These are phyloP conservation scores for Rhynchosporium secalis DNA, from an alignment of 2,329 filamentous ascomycete genomes.

Conservation along the genomic window DNA sequence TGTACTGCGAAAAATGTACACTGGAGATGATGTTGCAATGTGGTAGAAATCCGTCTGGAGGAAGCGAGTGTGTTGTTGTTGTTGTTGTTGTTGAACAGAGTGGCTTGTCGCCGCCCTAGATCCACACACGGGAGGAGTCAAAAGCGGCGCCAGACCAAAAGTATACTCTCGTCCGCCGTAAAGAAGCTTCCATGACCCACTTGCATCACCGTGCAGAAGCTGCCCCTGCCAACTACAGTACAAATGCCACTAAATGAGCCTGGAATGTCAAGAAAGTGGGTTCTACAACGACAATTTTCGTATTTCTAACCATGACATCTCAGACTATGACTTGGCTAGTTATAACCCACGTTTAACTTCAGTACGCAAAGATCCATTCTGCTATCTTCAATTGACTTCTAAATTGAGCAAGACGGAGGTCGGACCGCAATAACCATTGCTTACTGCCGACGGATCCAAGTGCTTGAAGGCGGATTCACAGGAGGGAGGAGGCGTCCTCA, in stretches of 20 bases:
- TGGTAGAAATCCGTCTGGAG: no score
- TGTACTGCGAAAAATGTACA: no score
- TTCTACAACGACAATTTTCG: constrained; percentile 6
- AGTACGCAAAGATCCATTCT: not conserved
- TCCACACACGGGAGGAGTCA: not conserved
- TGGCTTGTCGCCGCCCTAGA: not conserved
- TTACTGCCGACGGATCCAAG: not conserved
- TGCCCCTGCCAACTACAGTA: constrained; percentile 16
- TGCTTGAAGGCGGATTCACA: constrained; percentile 2
- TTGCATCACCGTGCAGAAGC: constrained; percentile 29
- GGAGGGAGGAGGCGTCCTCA: not conserved
- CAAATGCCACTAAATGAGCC: not conserved
- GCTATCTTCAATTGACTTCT: not conserved
- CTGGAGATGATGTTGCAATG: no score
- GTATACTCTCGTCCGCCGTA: constrained; percentile 2
- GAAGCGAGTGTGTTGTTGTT: no score
- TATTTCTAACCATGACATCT: constrained; percentile 7
- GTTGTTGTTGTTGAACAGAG: no score
- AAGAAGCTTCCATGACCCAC: constrained; percentile 7
- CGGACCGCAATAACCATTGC: not conserved
- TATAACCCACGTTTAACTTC: no score
- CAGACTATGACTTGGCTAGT: not conserved
- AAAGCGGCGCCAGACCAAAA: not conserved
- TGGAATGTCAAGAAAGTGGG: constrained; percentile 5
- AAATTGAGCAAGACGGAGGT: not conserved